These are phyloP conservation scores for Cyberlindnera amylophila DNA, from an alignment of 805 yeast genomes.

Conservation along the genomic window DNA sequence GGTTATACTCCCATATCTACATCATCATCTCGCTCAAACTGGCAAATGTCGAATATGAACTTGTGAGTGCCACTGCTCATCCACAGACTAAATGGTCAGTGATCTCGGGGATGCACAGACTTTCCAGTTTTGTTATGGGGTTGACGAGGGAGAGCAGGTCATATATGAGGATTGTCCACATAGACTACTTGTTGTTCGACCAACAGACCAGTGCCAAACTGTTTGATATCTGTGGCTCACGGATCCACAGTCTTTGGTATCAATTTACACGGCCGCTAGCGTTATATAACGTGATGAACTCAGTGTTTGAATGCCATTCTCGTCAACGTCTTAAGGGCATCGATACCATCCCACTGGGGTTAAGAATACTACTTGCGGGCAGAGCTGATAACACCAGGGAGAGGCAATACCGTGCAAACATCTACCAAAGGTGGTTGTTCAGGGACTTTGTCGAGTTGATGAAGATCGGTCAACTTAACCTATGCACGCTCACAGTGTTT, in stretches of 20 bases:
- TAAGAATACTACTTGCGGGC: too few relatives aligned
- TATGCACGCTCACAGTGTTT: too few relatives aligned
- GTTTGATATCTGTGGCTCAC: background rate
- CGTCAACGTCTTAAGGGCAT: background rate
- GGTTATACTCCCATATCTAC: constrained; percentile 5
- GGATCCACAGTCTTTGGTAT: too few relatives aligned
- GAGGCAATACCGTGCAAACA: too few relatives aligned
- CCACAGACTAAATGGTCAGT: too few relatives aligned
- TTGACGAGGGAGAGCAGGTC: background rate
- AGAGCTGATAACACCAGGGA: too few relatives aligned
- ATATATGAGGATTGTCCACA: background rate
- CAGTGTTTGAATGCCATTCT: too few relatives aligned
- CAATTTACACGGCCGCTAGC: background rate
- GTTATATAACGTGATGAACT: background rate
- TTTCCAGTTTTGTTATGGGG: background rate
- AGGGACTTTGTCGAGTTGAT: too few relatives aligned
- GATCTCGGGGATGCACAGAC: constrained; percentile 1
- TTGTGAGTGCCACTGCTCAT: background rate
- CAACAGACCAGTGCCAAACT: background rate
- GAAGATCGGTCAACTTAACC: too few relatives aligned
- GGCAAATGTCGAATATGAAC: constrained; percentile 2
- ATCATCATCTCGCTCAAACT: background rate
- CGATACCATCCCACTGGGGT: too few relatives aligned
- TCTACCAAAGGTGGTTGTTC: too few relatives aligned
- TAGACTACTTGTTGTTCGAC: constrained; percentile 1